Conservation (phyloP, 441 rosid species). For the Omphalea diandra region DNA sequence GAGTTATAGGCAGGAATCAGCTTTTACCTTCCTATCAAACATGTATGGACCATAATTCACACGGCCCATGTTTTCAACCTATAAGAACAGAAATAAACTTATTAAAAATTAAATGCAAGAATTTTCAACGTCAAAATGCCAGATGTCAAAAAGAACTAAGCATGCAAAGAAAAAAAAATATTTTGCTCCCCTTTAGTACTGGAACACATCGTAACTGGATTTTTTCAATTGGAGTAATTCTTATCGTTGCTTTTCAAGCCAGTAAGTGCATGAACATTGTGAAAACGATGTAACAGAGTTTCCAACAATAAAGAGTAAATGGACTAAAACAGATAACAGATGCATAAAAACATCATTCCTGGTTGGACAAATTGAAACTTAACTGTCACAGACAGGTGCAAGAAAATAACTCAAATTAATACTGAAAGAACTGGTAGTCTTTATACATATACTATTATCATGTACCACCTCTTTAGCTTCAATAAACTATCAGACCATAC, state of each 20-base stretch:
- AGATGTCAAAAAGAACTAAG: background rate
- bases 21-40: constrained; percentile 78
- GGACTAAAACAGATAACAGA: background rate
- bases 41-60: constrained; percentile 76
- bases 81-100: constrained; percentile 17
- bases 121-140: background rate
- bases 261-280: background rate
- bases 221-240: background rate
- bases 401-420: background rate
- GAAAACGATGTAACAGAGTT: background rate
- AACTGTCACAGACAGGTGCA: background rate
- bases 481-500: background rate
- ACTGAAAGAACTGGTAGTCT: background rate
- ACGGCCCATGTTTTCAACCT: constrained; percentile 98
- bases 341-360: background rate
- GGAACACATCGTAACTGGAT: background rate
- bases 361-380: background rate
- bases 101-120: constrained; percentile 1
- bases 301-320: background rate
- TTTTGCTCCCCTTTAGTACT: background rate
- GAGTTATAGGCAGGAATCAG: background rate
- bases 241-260: background rate
- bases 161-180: background rate
- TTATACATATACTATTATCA: background rate
- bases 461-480: background rate